Conservation (phyloP, 1,284 basidiomycete species). For the Uromyces viciae-fabae region DNA sequence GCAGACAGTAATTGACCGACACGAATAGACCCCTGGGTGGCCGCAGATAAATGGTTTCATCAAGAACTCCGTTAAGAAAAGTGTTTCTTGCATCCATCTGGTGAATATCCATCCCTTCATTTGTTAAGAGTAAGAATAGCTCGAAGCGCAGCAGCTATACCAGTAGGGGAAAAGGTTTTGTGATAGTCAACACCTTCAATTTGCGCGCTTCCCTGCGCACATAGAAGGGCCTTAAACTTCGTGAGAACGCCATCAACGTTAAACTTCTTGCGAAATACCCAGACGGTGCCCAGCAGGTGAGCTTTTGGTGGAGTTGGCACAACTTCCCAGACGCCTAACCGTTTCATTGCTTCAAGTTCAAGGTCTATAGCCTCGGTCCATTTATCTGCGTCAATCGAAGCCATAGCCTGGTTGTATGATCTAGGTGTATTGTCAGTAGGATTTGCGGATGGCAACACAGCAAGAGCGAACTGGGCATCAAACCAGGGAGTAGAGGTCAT, state of each 20-base stretch:
- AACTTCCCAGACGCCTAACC: not conserved
- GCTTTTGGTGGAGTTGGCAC: not conserved
- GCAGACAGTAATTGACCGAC: not conserved
- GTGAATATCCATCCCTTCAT: not conserved
- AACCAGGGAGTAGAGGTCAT: not conserved
- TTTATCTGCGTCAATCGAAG: not conserved
- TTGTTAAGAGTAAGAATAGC: not conserved
- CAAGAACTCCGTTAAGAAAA: not conserved
- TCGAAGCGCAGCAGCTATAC: not conserved
- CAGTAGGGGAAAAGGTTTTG: not conserved
- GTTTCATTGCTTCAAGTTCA: not conserved
- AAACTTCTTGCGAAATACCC: not conserved
- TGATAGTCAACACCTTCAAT: not conserved
- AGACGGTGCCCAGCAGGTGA: not conserved
- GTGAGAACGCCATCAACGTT: not conserved
- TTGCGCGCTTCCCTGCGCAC: not conserved
- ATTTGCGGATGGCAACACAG: too few species aligned
- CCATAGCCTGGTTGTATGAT: conserved; percentile 1
- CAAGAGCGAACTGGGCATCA: too few species aligned
- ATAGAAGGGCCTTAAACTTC: not conserved
- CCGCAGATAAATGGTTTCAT: not conserved
- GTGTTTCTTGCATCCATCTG: not conserved
- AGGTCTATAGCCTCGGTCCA: not conserved
- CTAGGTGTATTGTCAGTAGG: too few species aligned
- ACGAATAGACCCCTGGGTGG: not conserved